Evolutionary conservation across 768 basidiomycete species (phyloP).

Genomic region (Mycena capillaripes): DNA sequence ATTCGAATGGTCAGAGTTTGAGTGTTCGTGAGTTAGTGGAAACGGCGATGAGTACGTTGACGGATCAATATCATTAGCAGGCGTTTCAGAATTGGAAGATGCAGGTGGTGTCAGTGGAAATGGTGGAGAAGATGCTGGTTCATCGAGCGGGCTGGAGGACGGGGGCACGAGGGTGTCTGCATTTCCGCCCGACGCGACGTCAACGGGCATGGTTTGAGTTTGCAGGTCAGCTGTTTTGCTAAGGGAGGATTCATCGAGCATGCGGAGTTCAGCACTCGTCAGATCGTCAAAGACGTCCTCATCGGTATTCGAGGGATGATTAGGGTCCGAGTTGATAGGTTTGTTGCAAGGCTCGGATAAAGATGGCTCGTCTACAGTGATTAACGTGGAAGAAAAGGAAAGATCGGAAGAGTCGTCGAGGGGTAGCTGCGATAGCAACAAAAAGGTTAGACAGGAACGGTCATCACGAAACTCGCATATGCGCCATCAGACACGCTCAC

Average conservation of each 20-base stretch:
- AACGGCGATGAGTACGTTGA: not conserved
- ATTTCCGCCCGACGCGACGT: not conserved
- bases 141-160: constrained; percentile 19
- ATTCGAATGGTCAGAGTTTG: constrained; percentile 10
- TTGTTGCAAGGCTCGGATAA: not conserved
- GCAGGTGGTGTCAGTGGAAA: not conserved
- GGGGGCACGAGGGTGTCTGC: constrained; percentile 4
- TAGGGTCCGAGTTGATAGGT: not conserved
- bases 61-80: not conserved
- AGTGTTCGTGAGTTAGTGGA: not conserved
- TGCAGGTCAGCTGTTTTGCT: not conserved
- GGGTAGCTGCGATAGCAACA: not conserved
- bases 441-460: not conserved
- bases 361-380: constrained; percentile 3
- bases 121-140: constrained; percentile 1
- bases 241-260: not conserved
- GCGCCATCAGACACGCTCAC: not conserved
- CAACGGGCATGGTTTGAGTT: not conserved
- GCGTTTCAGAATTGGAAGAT: not conserved
- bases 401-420: not conserved
- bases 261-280: not conserved
- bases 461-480: not conserved
- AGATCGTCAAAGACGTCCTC: not conserved
- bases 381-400: not conserved
- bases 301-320: not conserved